These are phyloP conservation scores for Noccaea bulbosa DNA, from an alignment of 345 rosid genomes.

Conservation along the genomic window DNA sequence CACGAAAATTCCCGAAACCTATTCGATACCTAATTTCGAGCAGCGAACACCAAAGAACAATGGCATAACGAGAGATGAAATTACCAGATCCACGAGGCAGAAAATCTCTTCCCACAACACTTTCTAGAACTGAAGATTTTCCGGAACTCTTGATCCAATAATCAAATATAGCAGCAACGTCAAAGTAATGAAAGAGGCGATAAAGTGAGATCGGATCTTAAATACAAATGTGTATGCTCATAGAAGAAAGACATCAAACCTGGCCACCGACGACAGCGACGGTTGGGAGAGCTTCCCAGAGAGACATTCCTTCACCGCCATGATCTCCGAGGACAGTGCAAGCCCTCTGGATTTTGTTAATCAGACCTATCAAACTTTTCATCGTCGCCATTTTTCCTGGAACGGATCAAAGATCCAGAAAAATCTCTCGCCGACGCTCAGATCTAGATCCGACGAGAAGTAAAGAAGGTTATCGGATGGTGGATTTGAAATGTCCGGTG, in stretches of 20 bases:
- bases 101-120: slow-evolving; percentile 96
- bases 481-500: slow-evolving; percentile 25
- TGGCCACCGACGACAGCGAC: slow-evolving; percentile 99
- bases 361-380: slow-evolving; percentile 92
- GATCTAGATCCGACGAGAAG: slow-evolving; percentile 37
- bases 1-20: slow-evolving; percentile 8
- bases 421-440: slow-evolving; percentile 28
- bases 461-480: slow-evolving; percentile 8
- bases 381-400: slow-evolving; percentile 79
- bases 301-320: slow-evolving; percentile 99
- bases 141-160: slow-evolving; percentile 81
- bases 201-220: slow-evolving; percentile 26
- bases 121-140: slow-evolving; percentile 95
- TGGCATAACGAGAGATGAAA: slow-evolving; percentile 20
- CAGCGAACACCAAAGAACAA: background rate
- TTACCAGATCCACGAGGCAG: slow-evolving; percentile 99
- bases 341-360: slow-evolving; percentile 96
- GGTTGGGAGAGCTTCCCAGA: slow-evolving; percentile 99
- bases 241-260: slow-evolving; percentile 49
- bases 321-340: slow-evolving; percentile 96
- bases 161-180: slow-evolving; percentile 17
- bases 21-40: background rate
- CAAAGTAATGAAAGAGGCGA: slow-evolving; percentile 20
- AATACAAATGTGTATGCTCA: background rate
- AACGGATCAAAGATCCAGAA: slow-evolving; percentile 38